A percentile compares a stretch with the other conserved stretches of the same genome.
phyloP scores from a whole-genome alignment of 2,329 filamentous ascomycete genomes.

The Nigrospora oryzae region DNA sequence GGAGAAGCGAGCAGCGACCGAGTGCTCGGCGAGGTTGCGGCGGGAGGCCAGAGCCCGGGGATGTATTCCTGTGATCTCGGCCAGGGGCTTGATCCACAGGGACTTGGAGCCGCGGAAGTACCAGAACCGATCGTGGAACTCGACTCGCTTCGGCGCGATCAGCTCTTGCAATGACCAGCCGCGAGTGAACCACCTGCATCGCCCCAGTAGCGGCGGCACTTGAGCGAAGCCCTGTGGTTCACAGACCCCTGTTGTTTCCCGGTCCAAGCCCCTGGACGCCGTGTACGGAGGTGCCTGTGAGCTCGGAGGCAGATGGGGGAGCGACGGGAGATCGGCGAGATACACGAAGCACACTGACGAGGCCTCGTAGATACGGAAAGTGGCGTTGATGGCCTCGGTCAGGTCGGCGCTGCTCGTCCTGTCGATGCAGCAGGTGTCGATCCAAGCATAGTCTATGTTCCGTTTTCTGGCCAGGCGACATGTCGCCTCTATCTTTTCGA shows the following conservation, averaged over 20 bases:
- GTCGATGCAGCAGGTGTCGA: conserved; percentile 2
- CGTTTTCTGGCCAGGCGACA: background rate
- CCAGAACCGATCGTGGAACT: background rate
- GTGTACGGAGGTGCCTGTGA: background rate
- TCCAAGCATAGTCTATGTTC: background rate
- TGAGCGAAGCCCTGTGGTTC: too few relatives aligned
- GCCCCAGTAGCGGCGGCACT: background rate
- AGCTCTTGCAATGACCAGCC: conserved; percentile 2
- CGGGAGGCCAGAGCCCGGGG: background rate
- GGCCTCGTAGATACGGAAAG: background rate
- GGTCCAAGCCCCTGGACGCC: too few relatives aligned
- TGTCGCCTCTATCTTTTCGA: background rate
- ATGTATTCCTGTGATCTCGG: background rate
- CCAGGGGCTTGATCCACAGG: background rate
- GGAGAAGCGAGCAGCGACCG: background rate
- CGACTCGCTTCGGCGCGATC: background rate
- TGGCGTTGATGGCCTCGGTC: conserved; percentile 2
- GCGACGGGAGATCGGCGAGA: background rate
- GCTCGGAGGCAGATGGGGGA: background rate
- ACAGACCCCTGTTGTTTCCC: too few relatives aligned
- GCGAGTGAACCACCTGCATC: background rate
- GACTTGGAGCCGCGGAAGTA: background rate
- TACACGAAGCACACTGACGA: background rate
- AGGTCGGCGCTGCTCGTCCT: conserved; percentile 1
- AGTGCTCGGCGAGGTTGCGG: background rate